A percentile compares a stretch with the other conserved stretches of the same genome.
Conservation (phyloP, 768 basidiomycete species). For the Strobilomyces confusus region DNA sequence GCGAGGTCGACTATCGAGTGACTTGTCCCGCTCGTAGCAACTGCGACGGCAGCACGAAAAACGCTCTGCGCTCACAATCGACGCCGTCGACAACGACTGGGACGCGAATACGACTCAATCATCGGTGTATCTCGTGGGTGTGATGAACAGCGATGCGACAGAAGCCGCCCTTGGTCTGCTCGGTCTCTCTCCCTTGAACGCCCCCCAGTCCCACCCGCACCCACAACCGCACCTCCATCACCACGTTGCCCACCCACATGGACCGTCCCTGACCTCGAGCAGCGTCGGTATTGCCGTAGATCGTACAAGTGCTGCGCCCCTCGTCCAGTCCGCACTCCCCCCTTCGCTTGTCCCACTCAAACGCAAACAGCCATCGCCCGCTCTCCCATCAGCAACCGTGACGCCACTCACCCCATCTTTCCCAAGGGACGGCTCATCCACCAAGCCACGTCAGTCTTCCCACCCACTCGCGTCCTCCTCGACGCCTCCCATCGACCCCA, state of each 20-base stretch:
- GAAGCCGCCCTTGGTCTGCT: conserved; percentile 59
- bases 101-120: conserved; percentile 3
- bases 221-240: conserved; percentile 23
- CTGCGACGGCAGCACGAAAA: conserved; percentile 17
- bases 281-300: conserved; percentile 25
- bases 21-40: neutral
- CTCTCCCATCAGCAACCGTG: conserved; percentile 10
- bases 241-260: conserved; percentile 25
- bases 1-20: conserved; percentile 5
- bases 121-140: conserved; percentile 11
- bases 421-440: conserved; percentile 5
- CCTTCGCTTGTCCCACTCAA: conserved; percentile 38
- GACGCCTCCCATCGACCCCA: conserved; percentile 11
- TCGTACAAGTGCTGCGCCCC: conserved; percentile 15
- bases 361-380: conserved; percentile 33
- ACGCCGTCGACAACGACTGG: conserved; percentile 11
- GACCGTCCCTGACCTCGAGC: conserved; percentile 25
- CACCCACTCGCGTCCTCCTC: conserved; percentile 20
- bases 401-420: conserved; percentile 7
- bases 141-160: conserved; percentile 53
- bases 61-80: conserved; percentile 10
- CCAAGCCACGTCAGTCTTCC: conserved; percentile 14
- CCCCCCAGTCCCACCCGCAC: conserved; percentile 25
- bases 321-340: conserved; percentile 23
- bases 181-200: conserved; percentile 41